Evolutionary conservation across 352 stramenopile genomes (phyloP).

Genomic region (Phytophthora palmivora): DNA sequence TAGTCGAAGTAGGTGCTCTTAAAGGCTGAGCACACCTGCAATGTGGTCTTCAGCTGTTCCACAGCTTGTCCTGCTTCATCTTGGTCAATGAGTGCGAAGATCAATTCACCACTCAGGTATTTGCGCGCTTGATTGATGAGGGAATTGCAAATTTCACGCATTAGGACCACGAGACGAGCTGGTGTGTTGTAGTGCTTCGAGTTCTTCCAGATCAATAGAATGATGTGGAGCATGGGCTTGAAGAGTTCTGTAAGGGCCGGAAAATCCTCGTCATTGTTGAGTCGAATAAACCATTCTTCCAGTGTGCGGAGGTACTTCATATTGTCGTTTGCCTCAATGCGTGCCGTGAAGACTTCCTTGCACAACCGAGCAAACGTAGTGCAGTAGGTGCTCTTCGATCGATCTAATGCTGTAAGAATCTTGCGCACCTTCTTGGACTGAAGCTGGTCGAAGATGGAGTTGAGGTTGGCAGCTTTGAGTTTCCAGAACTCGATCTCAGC

Average conservation of each 20-base stretch:
- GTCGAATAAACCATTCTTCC: conserved; percentile 96
- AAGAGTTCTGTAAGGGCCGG: conserved; percentile 93
- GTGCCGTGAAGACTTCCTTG: conserved; percentile 97
- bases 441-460: conserved; percentile 95
- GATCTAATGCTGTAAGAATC: conserved; percentile 95
- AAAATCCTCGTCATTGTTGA: conserved; percentile 97
- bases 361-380: conserved; percentile 96
- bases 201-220: conserved; percentile 99
- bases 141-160: conserved; percentile 98
- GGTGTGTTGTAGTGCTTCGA: conserved; percentile 99
- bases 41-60: conserved; percentile 94
- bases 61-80: conserved; percentile 95
- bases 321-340: conserved; percentile 98
- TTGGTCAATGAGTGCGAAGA: conserved; percentile 97
- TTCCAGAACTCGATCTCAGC: conserved; percentile 99
- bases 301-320: conserved; percentile 97
- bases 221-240: conserved; percentile 98
- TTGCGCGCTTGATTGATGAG: conserved; percentile 94
- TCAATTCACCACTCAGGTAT: conserved; percentile 95
- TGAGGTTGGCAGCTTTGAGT: conserved; percentile 95
- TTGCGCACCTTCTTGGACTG: conserved; percentile 94
- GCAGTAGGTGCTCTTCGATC: conserved; percentile 97
- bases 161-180: conserved; percentile 95
- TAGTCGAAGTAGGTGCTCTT: conserved; percentile 99
- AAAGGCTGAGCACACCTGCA: conserved; percentile 96